Conservation (phyloP, 345 rosid species). For the Triadica sebifera region DNA sequence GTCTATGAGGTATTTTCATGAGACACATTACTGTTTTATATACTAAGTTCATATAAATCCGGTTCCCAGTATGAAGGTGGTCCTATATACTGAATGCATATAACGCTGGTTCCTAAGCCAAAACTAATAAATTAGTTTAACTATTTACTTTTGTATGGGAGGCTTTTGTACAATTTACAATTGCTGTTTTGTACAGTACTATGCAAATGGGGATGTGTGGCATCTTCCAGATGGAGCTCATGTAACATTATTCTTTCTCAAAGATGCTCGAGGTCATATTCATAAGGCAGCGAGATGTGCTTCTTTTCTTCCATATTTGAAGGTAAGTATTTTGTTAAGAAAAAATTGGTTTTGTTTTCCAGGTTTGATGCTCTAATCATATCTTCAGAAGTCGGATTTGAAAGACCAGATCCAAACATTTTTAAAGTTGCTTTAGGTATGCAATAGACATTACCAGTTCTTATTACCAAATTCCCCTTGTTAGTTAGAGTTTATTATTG, state of each 20-base stretch:
- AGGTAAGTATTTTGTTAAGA: too few relatives aligned
- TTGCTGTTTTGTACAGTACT: slow-evolving; percentile 48
- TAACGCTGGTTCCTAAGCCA: background rate
- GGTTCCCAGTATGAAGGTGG: too few relatives aligned
- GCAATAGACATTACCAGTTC: slow-evolving; percentile 2
- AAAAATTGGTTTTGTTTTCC: slow-evolving; percentile 16
- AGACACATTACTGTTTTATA: background rate
- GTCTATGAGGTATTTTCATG: slow-evolving; percentile 58
- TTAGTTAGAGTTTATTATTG: too few relatives aligned
- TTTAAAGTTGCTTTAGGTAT: slow-evolving; percentile 74
- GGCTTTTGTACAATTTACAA: slow-evolving; percentile 1
- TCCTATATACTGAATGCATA: background rate
- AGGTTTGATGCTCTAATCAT: slow-evolving; percentile 82
- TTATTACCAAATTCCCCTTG: background rate
- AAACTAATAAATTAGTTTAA: background rate
- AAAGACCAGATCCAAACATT: slow-evolving; percentile 74
- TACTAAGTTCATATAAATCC: background rate
- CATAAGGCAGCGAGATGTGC: too few relatives aligned
- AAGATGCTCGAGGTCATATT: slow-evolving; percentile 79
- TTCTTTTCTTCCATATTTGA: too few relatives aligned
- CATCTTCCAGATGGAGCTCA: slow-evolving; percentile 76
- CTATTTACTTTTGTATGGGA: slow-evolving; percentile 1
- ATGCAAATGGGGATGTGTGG: slow-evolving; percentile 84
- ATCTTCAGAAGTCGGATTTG: slow-evolving; percentile 82
- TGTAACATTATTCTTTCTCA: slow-evolving; percentile 55